Evolutionary conservation across 768 basidiomycete genomes (phyloP).

Genomic region (Xerocomellus chrysenteron): DNA sequence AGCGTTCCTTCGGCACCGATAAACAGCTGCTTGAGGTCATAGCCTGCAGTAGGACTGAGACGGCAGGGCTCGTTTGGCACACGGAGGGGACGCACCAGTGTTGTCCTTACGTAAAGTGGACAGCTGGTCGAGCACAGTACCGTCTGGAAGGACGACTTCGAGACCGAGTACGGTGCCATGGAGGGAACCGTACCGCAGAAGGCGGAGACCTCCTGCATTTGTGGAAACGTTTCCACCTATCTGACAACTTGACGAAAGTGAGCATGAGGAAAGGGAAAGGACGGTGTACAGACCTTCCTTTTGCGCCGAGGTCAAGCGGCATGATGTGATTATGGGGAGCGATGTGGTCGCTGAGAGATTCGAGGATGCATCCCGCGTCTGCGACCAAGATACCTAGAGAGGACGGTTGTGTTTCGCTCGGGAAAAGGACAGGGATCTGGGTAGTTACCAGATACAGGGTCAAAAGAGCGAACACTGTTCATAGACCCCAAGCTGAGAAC

Average conservation of each 20-base stretch:
- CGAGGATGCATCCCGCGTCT: conserved; percentile 93
- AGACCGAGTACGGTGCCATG: conserved; percentile 94
- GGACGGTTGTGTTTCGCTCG: conserved; percentile 1
- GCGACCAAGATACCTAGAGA: conserved; percentile 78
- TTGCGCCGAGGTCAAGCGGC: conserved; percentile 94
- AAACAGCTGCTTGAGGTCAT: conserved; percentile 97
- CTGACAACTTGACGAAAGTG: conserved; percentile 66
- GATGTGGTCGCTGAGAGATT: conserved; percentile 83
- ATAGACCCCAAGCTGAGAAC: conserved; percentile 83
- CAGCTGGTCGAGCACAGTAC: conserved; percentile 84
- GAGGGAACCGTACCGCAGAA: conserved; percentile 91
- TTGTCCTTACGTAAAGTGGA: conserved; percentile 96
- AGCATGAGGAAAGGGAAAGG: conserved; percentile 1
- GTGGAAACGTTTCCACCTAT: conserved; percentile 97
- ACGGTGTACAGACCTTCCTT: conserved; percentile 70
- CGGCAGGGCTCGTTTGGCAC: background rate
- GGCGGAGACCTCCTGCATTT: conserved; percentile 94
- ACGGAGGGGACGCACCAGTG: conserved; percentile 59
- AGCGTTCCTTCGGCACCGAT: conserved; percentile 97
- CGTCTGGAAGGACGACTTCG: conserved; percentile 94
- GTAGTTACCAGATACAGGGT: conserved; percentile 71
- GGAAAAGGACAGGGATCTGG: background rate
- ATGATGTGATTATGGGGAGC: conserved; percentile 90
- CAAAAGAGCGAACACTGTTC: conserved; percentile 78
- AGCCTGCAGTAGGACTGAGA: conserved; percentile 53